phyloP scores from a whole-genome alignment of 306 rosid genomes.

The Dalbergia cochinchinensis region DNA sequence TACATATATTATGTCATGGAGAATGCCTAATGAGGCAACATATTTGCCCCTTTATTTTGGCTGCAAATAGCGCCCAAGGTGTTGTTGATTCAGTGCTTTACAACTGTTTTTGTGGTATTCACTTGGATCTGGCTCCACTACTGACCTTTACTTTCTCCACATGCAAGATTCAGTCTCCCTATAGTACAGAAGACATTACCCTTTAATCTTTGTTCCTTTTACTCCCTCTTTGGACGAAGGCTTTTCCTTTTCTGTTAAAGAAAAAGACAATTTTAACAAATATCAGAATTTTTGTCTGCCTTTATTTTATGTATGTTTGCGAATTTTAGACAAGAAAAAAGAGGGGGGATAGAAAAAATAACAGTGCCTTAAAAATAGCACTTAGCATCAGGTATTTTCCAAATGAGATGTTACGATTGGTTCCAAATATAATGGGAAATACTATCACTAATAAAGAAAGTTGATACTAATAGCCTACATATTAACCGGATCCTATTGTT shows the following conservation, averaged over 20 bases:
- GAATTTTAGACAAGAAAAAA: too few species aligned
- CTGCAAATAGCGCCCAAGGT: neutral
- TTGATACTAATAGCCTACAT: slow-evolving; percentile 9
- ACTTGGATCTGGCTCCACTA: slow-evolving; percentile 45
- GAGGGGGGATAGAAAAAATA: too few species aligned
- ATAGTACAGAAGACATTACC: slow-evolving; percentile 35
- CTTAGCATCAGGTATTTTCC: too few species aligned
- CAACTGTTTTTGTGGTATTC: neutral
- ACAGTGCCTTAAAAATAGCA: too few species aligned
- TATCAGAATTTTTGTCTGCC: too few species aligned
- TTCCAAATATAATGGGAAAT: neutral
- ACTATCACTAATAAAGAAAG: neutral
- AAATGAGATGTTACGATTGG: too few species aligned
- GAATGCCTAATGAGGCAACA: slow-evolving; percentile 16
- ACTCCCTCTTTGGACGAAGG: slow-evolving; percentile 34
- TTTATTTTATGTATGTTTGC: too few species aligned
- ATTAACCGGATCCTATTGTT: neutral
- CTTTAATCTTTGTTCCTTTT: slow-evolving; percentile 45
- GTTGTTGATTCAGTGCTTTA: neutral
- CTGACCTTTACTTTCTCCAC: slow-evolving; percentile 27
- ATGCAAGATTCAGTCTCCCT: slow-evolving; percentile 26
- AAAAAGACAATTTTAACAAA: too few species aligned
- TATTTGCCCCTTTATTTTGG: slow-evolving; percentile 37
- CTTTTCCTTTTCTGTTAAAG: too few species aligned
- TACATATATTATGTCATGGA: neutral